phyloP scores from a whole-genome alignment of 192 early-diverging fungal genomes.

The Coemansia sp. region DNA sequence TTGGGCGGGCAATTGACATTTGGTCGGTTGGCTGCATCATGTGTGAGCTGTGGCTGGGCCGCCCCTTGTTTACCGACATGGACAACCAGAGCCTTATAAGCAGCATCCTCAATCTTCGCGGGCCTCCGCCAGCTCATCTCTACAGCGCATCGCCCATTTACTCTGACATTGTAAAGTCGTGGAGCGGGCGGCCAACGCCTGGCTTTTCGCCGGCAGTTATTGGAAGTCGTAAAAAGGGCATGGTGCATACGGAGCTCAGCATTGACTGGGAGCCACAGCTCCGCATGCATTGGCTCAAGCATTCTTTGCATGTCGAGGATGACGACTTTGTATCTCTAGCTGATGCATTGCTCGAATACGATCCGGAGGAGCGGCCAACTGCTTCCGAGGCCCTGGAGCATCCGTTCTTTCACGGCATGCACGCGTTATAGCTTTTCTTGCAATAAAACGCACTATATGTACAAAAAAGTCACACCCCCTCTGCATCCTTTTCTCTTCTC shows the following conservation, averaged over 20 bases:
- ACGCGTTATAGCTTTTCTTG: conserved; percentile 13
- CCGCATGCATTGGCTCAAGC: conserved; percentile 50
- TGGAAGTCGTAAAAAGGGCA: conserved; percentile 22
- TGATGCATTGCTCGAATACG: conserved; percentile 78
- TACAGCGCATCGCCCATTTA: conserved; percentile 63
- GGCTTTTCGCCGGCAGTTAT: conserved; percentile 40
- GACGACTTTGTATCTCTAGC: conserved; percentile 52
- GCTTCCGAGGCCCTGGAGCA: conserved; percentile 67
- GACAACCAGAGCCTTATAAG: conserved; percentile 64
- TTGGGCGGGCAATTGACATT: conserved; percentile 76
- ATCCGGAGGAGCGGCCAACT: conserved; percentile 80
- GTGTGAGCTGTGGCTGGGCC: conserved; percentile 74
- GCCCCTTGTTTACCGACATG: conserved; percentile 65
- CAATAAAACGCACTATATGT: neutral
- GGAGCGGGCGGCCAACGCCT: conserved; percentile 36
- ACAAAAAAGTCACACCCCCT: neutral
- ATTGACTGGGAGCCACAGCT: conserved; percentile 52
- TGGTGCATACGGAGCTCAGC: conserved; percentile 35
- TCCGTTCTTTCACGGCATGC: conserved; percentile 50
- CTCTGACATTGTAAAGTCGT: conserved; percentile 55
- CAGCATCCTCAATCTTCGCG: conserved; percentile 68
- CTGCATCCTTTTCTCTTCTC: neutral
- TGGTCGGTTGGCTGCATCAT: conserved; percentile 85
- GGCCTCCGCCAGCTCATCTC: conserved; percentile 66
- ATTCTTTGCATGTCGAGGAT: conserved; percentile 44